These are phyloP conservation scores for Platanthera zijinensis DNA, from an alignment of 106 monocot genomes.

Conservation along the genomic window DNA sequence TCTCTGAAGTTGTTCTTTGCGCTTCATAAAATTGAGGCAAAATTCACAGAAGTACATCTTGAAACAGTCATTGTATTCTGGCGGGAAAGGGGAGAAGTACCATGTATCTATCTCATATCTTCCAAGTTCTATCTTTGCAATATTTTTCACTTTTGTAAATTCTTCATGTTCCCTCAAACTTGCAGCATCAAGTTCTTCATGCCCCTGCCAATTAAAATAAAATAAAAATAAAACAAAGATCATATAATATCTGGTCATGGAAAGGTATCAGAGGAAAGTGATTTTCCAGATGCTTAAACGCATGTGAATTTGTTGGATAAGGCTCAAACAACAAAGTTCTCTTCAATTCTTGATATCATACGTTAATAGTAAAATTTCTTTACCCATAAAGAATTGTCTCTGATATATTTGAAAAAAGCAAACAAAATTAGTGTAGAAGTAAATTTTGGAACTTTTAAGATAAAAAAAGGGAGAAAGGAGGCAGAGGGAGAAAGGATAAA, in stretches of 20 bases:
- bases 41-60: conserved; percentile 97
- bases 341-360: not conserved
- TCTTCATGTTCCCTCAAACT: conserved; percentile 96
- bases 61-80: conserved; percentile 81
- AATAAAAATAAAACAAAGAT: conserved; percentile 6
- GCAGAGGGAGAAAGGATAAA: too few species aligned
- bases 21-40: conserved; percentile 98
- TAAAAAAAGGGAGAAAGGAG: too few species aligned
- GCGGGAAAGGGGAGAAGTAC: conserved; percentile 95
- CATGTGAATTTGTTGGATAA: not conserved
- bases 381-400: not conserved
- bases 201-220: conserved; percentile 31
- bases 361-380: not conserved
- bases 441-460: too few species aligned
- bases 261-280: not conserved
- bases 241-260: not conserved
- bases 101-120: conserved; percentile 98
- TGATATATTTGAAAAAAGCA: not conserved
- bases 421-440: too few species aligned
- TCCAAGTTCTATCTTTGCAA: conserved; percentile 96
- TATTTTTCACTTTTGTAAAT: conserved; percentile 96
- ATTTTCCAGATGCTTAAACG: not conserved
- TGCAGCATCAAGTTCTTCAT: conserved; percentile 96
- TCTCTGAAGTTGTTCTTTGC: conserved; percentile 95
- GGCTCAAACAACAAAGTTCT: not conserved